A percentile compares a stretch with the other conserved stretches of the same genome.
Conservation (phyloP, 202 grass and related monocot genomes). For the Carex sylvatica region DNA sequence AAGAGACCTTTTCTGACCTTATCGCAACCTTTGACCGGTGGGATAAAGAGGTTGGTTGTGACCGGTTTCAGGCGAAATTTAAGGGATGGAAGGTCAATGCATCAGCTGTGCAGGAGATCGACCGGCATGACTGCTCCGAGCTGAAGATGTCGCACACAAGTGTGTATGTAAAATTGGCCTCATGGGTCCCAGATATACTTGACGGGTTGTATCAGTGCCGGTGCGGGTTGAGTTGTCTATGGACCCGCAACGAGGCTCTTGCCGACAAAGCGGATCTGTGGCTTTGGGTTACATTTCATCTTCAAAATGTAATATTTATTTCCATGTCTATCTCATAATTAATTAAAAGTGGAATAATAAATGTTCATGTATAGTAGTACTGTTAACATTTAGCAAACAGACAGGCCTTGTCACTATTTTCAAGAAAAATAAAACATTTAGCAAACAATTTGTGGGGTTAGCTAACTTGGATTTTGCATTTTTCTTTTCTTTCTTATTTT, state of each 20-base stretch:
- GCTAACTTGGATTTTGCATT: neutral
- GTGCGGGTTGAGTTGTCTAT: constrained; percentile 38
- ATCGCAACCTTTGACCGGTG: constrained; percentile 24
- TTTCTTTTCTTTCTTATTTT: neutral
- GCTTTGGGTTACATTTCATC: constrained; percentile 29
- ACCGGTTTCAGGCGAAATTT: constrained; percentile 28
- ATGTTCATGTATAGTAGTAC: neutral
- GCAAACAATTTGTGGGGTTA: neutral
- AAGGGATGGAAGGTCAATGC: constrained; percentile 24
- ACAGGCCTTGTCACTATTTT: too few relatives aligned
- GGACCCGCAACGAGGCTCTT: constrained; percentile 29
- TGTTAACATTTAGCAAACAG: neutral
- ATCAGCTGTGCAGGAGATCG: constrained; percentile 29
- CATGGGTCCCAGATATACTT: constrained; percentile 35
- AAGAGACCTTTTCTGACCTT: constrained; percentile 16
- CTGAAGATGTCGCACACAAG: constrained; percentile 23
- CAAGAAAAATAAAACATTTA: too few relatives aligned
- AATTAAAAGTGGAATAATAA: neutral
- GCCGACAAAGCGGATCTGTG: constrained; percentile 30
- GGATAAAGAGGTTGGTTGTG: constrained; percentile 30
- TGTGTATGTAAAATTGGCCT: constrained; percentile 26
- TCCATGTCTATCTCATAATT: neutral
- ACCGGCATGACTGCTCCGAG: constrained; percentile 16
- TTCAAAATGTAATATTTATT: constrained; percentile 22
- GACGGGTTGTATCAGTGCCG: constrained; percentile 32